These are phyloP conservation scores for Ploettnerulaceae sp. DNA, from an alignment of 2,329 filamentous ascomycete species.

Conservation along the genomic window DNA sequence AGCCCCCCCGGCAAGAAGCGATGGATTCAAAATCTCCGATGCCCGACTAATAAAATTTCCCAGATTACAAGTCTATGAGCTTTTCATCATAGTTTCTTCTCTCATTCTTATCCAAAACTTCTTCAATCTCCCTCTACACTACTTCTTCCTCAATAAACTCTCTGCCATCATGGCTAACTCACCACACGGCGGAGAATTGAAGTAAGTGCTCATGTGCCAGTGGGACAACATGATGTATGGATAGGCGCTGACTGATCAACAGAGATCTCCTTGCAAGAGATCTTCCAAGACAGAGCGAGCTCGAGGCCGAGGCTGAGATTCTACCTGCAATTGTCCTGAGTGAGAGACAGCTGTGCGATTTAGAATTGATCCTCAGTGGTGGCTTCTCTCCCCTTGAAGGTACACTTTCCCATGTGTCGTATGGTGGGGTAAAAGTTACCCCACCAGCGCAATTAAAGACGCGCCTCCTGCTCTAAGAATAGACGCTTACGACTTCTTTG, in stretches of 20 bases:
- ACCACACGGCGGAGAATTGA: constrained; percentile 89
- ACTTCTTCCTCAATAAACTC: not conserved
- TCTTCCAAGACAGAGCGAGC: constrained; percentile 73
- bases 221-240: not conserved
- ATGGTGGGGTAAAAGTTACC: constrained; percentile 26
- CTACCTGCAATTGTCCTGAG: constrained; percentile 80
- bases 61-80: too few relatives aligned
- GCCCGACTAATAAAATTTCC: too few relatives aligned
- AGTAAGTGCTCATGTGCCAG: constrained; percentile 42
- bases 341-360: constrained; percentile 95
- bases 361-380: constrained; percentile 94
- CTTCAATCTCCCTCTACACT: not conserved
- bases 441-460: constrained; percentile 17
- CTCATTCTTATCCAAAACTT: not conserved
- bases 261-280: constrained; percentile 88
- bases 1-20: not conserved
- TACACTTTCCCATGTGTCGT: constrained; percentile 42
- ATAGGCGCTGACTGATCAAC: constrained; percentile 8
- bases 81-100: too few relatives aligned
- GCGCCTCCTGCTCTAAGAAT: constrained; percentile 12
- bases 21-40: too few relatives aligned
- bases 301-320: constrained; percentile 76
- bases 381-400: constrained; percentile 97
- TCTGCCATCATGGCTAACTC: constrained; percentile 55
- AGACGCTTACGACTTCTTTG: constrained; percentile 26